Base-by-base conservation (phyloP, 495 filamentous ascomycete genomes). In the Xylaria acuta region DNA sequence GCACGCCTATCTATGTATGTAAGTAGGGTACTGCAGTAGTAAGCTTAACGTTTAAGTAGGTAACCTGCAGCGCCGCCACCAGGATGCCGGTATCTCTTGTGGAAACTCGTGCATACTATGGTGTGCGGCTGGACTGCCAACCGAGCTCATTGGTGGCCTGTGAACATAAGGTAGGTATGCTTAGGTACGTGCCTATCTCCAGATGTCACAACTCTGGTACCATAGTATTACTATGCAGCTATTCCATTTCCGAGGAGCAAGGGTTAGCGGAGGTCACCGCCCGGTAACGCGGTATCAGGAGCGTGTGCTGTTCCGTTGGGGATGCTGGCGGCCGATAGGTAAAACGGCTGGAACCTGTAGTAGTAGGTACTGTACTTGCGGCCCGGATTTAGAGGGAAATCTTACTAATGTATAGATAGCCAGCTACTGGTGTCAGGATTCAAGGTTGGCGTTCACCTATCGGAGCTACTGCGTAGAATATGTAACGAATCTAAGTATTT, bases 41-140 rank as follows among this genome's bases (percentile, higher is more conserved):
- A 64, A 62, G 59, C 59, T 62, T 40, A 32, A 43, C 36, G 9
- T 25, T 4, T n/a, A 38, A n/a, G 30, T 18, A 58, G 1, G 5
- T 18, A 8, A 32, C 22, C 22, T 27, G 22, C 18, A 27, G 22
- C 14, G 22, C n/a, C 22, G 11, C n/a, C n/a, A 41, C 36, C 32
- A 59, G 38, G 34, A 59, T 4, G 38, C 7, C 38, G 59, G 22
- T 38, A 41, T 40, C 34, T 22, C 16, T 41, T 41, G 36, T 63
- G 59, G 59, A 59, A 58, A 58, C 54, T 20, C 6, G 43, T n/a
- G n/a, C n/a, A n/a, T n/a, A n/a, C n/a, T n/a, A n/a, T n/a, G 18
- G 1, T 16, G 1, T 51, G 49, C n/a, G 49, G 49, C 25, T 45
- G 59, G 41, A 12, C 36, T 41, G 56, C 32, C 67, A 16, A 74